Evolutionary conservation across 306 rosid genomes (phyloP).

Genomic region (Dicorynia guianensis): DNA sequence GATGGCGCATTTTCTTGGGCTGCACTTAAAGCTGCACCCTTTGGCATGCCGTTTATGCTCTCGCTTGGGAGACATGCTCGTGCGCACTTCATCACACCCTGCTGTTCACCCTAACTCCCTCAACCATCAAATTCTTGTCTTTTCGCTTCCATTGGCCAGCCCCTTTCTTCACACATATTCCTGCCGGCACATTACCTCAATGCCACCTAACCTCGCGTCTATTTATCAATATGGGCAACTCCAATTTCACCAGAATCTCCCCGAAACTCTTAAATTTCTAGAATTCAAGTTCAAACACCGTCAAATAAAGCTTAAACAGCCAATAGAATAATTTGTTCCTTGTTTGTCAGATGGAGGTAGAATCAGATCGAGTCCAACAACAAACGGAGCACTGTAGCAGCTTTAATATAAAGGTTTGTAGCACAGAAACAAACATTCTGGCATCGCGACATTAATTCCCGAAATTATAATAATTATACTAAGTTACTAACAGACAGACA

Average conservation of each 20-base stretch:
- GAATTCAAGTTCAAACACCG: no score
- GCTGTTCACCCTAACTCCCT: no score
- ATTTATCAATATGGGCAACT: neutral
- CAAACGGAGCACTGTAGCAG: no score
- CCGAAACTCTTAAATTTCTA: neutral
- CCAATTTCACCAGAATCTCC: neutral
- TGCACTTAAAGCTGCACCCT: conserved; percentile 49
- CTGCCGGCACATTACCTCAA: neutral
- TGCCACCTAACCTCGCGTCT: conserved; percentile 23
- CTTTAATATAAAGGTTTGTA: no score
- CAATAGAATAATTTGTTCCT: no score
- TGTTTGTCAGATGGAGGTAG: no score
- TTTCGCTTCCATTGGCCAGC: neutral
- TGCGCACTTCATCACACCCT: conserved; percentile 12
- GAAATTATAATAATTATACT: no score
- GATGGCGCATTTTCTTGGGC: conserved; percentile 31
- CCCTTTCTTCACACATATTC: conserved; percentile 16
- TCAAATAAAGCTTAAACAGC: no score
- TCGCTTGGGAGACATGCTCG: conserved; percentile 37
- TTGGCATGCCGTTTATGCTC: conserved; percentile 37
- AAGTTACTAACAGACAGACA: neutral
- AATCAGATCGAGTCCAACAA: no score
- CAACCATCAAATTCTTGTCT: conserved; percentile 30
- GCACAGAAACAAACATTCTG: no score
- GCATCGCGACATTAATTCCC: no score